Evolutionary conservation across 805 yeast genomes (phyloP).

Genomic region (Metschnikowia aberdeeniae): DNA sequence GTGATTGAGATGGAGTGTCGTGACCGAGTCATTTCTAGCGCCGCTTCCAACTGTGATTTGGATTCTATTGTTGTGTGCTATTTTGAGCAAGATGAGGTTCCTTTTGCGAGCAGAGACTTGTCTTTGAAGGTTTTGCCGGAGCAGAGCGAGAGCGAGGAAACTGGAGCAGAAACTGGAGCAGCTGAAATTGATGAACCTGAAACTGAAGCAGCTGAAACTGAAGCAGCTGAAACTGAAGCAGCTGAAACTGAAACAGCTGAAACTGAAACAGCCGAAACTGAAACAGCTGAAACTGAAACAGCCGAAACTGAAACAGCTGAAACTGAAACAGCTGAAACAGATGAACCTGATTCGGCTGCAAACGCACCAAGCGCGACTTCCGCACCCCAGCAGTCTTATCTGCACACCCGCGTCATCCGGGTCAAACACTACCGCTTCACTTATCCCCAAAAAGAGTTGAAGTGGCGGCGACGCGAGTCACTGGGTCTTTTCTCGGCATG

Average conservation of each 20-base stretch:
- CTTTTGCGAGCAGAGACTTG: neutral
- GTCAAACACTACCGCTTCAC: neutral
- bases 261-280: neutral
- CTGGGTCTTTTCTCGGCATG: neutral
- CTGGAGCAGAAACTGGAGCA: no score
- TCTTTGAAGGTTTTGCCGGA: neutral
- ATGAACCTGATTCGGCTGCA: no score
- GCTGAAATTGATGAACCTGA: no score
- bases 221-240: no score
- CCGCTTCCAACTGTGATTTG: neutral
- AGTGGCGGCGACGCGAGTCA: neutral
- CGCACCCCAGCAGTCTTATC: neutral
- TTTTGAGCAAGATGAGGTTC: neutral
- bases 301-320: no score
- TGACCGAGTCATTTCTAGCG: neutral
- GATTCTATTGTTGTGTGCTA: conserved; percentile 2
- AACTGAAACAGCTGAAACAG: neutral
- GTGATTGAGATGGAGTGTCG: neutral
- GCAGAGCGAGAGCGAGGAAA: neutral
- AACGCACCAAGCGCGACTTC: no score
- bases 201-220: no score
- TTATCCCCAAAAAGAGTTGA: neutral
- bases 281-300: neutral
- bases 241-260: no score
- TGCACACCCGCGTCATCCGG: neutral